A percentile compares a stretch with the other conserved stretches of the same genome.
Conservation (phyloP, 345 rosid species). For the Orychophragmus violaceus region DNA sequence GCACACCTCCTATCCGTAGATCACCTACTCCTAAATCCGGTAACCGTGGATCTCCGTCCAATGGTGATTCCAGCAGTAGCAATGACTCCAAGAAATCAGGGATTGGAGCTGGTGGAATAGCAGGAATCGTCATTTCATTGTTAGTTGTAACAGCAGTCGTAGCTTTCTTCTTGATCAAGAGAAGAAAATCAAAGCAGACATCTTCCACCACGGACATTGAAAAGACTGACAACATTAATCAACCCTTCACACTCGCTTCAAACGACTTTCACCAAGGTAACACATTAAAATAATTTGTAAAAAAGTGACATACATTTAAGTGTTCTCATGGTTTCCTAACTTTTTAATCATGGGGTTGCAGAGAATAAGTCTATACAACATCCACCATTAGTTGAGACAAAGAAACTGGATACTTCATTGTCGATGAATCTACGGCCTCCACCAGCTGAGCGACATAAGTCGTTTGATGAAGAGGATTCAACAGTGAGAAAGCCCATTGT, state of each 20-base stretch:
- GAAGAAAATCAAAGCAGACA: constrained; percentile 55
- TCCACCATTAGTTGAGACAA: constrained; percentile 45
- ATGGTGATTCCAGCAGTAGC: constrained; percentile 28
- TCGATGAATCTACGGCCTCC: constrained; percentile 83
- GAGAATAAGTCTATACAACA: constrained; percentile 60
- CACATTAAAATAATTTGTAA: constrained; percentile 13
- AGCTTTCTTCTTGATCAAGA: constrained; percentile 76
- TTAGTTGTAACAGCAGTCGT: constrained; percentile 58
- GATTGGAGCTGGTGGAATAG: constrained; percentile 82
- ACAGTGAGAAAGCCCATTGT: constrained; percentile 44
- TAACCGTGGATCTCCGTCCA: constrained; percentile 35
- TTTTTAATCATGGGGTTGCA: constrained; percentile 19
- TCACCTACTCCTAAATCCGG: constrained; percentile 46
- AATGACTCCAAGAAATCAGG: constrained; percentile 65
- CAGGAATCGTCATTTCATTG: constrained; percentile 81
- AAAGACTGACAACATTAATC: constrained; percentile 49
- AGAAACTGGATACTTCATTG: constrained; percentile 55
- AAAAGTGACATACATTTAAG: constrained; percentile 24
- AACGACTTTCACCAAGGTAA: constrained; percentile 61
- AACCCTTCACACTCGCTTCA: constrained; percentile 63
- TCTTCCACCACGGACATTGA: constrained; percentile 63
- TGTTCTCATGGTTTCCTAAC: background rate
- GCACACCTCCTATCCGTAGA: constrained; percentile 63
- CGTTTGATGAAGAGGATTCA: constrained; percentile 77
- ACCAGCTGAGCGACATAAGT: constrained; percentile 69